A percentile compares a stretch with the other conserved stretches of the same genome.
Evolutionary conservation across 2,329 filamentous ascomycete genomes (phyloP).

Genomic region (Pseudogymnoascus sp.): DNA sequence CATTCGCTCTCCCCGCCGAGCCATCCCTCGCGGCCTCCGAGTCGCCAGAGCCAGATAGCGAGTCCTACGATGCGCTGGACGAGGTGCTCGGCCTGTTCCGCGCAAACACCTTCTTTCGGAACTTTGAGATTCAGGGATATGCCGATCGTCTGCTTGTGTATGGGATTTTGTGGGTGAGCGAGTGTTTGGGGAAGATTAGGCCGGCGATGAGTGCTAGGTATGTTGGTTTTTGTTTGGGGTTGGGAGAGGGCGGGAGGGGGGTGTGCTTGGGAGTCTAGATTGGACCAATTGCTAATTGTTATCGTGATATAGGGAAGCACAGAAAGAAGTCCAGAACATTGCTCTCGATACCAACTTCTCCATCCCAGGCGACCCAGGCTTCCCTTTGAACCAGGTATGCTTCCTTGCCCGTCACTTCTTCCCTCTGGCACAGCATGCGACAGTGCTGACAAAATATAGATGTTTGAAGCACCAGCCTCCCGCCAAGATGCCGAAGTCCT

Average conservation of each 20-base stretch:
- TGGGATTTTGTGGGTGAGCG: constrained; percentile 89
- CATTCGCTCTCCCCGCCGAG: constrained; percentile 65
- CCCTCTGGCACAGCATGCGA: neutral
- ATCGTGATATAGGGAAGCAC: constrained; percentile 36
- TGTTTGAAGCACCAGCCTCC: constrained; percentile 83
- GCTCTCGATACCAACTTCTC: constrained; percentile 92
- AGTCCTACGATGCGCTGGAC: constrained; percentile 94
- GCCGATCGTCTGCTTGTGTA: constrained; percentile 94
- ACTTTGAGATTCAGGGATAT: constrained; percentile 97
- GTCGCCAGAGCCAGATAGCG: constrained; percentile 71
- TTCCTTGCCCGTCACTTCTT: neutral
- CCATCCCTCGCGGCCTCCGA: constrained; percentile 35
- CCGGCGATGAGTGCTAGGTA: constrained; percentile 58
- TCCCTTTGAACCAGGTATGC: constrained; percentile 78
- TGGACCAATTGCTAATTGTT: constrained; percentile 6
- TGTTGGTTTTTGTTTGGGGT: constrained; percentile 23
- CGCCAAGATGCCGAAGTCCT: constrained; percentile 84
- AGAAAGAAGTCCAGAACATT: constrained; percentile 76
- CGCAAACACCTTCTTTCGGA: constrained; percentile 97
- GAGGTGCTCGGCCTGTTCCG: constrained; percentile 90
- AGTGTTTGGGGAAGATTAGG: constrained; percentile 82
- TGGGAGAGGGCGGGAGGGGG: neutral
- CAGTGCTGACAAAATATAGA: constrained; percentile 35
- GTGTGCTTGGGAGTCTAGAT: neutral
- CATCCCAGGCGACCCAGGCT: constrained; percentile 85